These are phyloP conservation scores for Drechslera avenae DNA, from an alignment of 2,329 filamentous ascomycete genomes.

Conservation along the genomic window DNA sequence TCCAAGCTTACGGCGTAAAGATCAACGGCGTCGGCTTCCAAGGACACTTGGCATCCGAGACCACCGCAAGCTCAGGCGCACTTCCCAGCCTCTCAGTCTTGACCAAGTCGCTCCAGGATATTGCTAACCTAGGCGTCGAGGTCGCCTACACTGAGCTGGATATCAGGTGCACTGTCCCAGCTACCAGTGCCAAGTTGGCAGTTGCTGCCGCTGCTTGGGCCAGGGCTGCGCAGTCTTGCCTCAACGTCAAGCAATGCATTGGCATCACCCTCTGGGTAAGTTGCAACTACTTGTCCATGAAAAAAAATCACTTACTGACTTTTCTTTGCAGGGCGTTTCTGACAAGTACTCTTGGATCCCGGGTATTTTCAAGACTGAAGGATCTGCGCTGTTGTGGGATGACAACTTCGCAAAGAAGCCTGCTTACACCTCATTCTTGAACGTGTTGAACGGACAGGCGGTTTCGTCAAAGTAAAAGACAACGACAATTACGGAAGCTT, in stretches of 20 bases:
- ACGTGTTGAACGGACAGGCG: conserved; percentile 26
- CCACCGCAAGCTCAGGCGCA: conserved; percentile 52
- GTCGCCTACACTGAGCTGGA: conserved; percentile 67
- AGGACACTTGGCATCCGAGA: conserved; percentile 59
- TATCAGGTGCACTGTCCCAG: conserved; percentile 57
- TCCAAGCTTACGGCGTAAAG: conserved; percentile 49
- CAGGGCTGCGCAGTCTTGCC: conserved; percentile 42
- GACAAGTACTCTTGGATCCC: conserved; percentile 49
- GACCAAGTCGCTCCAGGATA: conserved; percentile 56
- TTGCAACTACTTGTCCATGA: conserved; percentile 1
- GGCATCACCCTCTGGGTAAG: conserved; percentile 54
- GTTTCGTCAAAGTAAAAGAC: not conserved
- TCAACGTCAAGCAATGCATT: conserved; percentile 42
- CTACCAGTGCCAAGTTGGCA: conserved; percentile 47
- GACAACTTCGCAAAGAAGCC: conserved; percentile 41
- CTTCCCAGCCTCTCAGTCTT: conserved; percentile 53
- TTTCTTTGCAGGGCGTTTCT: conserved; percentile 24
- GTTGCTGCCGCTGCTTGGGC: conserved; percentile 54
- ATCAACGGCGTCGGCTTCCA: conserved; percentile 68
- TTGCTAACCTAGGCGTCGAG: conserved; percentile 60
- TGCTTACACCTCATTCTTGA: conserved; percentile 35
- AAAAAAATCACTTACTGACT: not conserved
- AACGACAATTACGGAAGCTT: not conserved
- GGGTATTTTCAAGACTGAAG: conserved; percentile 42
- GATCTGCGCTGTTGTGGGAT: conserved; percentile 41